Percentiles rank a stretch among this genome's conserved stretches.
Evolutionary conservation across 306 rosid genomes (phyloP).

Genomic region (Glycine latifolia): DNA sequence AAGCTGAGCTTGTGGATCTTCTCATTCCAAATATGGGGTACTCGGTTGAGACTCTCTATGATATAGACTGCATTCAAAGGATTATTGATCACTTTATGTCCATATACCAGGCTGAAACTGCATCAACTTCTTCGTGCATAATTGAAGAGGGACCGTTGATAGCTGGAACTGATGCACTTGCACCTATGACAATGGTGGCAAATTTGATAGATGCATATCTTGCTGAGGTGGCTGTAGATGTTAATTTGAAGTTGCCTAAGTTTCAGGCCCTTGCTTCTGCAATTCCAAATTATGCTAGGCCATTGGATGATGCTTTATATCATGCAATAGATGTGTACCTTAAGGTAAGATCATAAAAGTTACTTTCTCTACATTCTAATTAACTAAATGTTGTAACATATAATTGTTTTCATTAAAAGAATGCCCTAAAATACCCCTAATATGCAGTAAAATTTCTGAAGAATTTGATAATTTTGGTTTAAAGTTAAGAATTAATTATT

Average conservation of each 20-base stretch:
- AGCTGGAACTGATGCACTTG: conserved; percentile 55
- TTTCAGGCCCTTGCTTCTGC: conserved; percentile 82
- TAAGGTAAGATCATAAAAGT: conserved; percentile 53
- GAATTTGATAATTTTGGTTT: too few species aligned
- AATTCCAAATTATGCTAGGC: conserved; percentile 85
- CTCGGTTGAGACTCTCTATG: conserved; percentile 81
- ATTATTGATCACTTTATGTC: conserved; percentile 79
- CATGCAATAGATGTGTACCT: conserved; percentile 89
- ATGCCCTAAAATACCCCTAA: too few species aligned
- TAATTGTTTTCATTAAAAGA: too few species aligned
- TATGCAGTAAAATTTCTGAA: too few species aligned
- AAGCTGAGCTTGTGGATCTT: conserved; percentile 74
- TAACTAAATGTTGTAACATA: too few species aligned
- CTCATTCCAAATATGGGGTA: conserved; percentile 81
- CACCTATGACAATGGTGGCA: conserved; percentile 74
- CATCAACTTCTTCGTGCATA: conserved; percentile 64
- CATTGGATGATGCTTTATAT: conserved; percentile 78
- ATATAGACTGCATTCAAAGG: conserved; percentile 80
- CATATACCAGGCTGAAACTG: conserved; percentile 49
- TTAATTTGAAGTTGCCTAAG: conserved; percentile 78
- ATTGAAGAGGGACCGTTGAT: conserved; percentile 60
- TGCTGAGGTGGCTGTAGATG: conserved; percentile 88
- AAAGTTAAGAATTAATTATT: too few species aligned
- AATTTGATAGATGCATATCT: conserved; percentile 80
- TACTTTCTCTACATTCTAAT: too few species aligned